Evolutionary conservation across 2,329 filamentous ascomycete genomes (phyloP), one percentile per base, ranked within the genome.

Genomic region (Penicillium sp.): DNA sequence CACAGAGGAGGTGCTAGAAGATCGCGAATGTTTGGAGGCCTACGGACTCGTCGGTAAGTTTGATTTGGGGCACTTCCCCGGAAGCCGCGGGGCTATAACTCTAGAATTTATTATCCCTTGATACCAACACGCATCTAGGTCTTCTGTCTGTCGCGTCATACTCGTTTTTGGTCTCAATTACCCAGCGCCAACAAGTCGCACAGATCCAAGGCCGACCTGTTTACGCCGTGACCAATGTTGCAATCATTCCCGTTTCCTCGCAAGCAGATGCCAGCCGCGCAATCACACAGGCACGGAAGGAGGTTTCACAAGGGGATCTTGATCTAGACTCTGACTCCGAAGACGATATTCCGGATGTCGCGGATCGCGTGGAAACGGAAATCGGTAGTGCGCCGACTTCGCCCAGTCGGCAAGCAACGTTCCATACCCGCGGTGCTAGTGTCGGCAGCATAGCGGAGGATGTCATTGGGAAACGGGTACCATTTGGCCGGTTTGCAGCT

Each of bases 201-300:
- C 88, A 92, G 61, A 86, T 97, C 48, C 86, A 87, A 61, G 91
- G 90, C 6, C 87, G 84, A 53, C 88, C 92, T 0, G 80, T 97
- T 53, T 99, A 95, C 73, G 87, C 91, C 37, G 85, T 97, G 56
- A 94, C 89, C 42, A 90, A 95, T 64, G 89, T 97, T 29, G 88
- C 91, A 6, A 79, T 97, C n/a, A 96, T 96, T 6, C 94, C 94
- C 1, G 86, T 94, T 51, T 84, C 87, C 2, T 93, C 89, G 6
- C 87, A 88, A 66, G 71, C 75, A 40, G 90, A 95, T 42, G 92
- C 93, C 4, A 81, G 85, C 58, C 82, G 83, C 26, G 88, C 90
- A 8, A 88, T 97, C 55, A 73, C 77, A 2, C 82, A 83, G 53
- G 89, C 89, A 0, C 79, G 69, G 59, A 80, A 76, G 51, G 76